phyloP scores from a whole-genome alignment of 2,329 filamentous ascomycete genomes.

The Thermoascus crustaceus region DNA sequence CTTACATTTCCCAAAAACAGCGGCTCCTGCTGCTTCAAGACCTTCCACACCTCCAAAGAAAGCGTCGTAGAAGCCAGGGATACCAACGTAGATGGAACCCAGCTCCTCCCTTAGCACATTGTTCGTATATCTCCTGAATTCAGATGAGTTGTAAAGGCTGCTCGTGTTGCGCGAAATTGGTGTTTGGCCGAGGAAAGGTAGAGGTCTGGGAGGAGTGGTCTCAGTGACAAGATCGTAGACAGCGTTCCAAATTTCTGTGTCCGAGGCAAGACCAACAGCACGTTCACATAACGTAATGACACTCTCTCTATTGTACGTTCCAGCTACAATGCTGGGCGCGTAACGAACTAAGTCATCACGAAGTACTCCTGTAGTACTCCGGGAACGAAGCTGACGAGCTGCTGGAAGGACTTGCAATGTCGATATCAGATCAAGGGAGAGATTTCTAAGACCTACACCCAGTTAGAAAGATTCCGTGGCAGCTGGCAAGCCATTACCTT shows the following conservation, averaged over 20 bases:
- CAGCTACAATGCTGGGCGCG: not conserved
- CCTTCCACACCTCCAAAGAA: conserved; percentile 11
- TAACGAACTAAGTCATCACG: too few relatives aligned
- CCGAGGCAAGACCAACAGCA: not conserved
- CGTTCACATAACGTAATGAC: not conserved
- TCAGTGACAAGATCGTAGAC: not conserved
- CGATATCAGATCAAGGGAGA: too few relatives aligned
- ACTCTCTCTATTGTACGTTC: not conserved
- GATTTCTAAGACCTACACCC: not conserved
- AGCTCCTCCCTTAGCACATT: conserved; percentile 12
- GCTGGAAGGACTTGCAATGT: too few relatives aligned
- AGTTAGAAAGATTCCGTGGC: too few relatives aligned
- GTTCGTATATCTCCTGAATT: conserved; percentile 11
- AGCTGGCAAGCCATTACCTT: too few relatives aligned
- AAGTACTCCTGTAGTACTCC: too few relatives aligned
- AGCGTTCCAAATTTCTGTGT: not conserved
- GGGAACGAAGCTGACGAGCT: not conserved
- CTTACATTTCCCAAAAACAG: conserved; percentile 12
- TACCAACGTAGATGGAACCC: conserved; percentile 10
- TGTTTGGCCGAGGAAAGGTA: conserved; percentile 3
- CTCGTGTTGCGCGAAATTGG: conserved; percentile 11
- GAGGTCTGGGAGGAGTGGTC: not conserved
- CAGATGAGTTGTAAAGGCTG: conserved; percentile 12
- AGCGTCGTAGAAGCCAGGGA: conserved; percentile 12
- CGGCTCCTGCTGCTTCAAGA: conserved; percentile 10